These are phyloP conservation scores for Phytophthora crassamura DNA, from an alignment of 352 stramenopile species.

Conservation along the genomic window DNA sequence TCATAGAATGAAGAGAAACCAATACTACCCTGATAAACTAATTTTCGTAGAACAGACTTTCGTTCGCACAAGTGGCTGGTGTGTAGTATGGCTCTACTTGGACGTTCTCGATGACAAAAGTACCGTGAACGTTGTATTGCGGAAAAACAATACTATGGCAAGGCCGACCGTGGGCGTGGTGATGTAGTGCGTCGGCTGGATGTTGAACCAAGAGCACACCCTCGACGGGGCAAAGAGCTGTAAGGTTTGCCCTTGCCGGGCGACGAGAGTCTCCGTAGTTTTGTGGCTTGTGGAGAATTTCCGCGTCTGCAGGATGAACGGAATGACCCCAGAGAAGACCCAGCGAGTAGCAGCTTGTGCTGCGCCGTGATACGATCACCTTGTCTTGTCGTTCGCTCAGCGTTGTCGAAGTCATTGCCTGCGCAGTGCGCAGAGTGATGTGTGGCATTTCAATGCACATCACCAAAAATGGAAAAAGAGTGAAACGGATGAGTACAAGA, in stretches of 20 bases:
- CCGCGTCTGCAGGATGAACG: slow-evolving; percentile 17
- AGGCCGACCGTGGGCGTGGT: background rate
- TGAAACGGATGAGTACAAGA: slow-evolving; percentile 10
- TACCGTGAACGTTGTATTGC: slow-evolving; percentile 39
- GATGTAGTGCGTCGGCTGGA: slow-evolving; percentile 29
- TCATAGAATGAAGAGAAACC: slow-evolving; percentile 26
- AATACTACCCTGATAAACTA: slow-evolving; percentile 27
- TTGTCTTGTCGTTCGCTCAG: background rate
- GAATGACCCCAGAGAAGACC: slow-evolving; percentile 17
- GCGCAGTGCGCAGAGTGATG: background rate
- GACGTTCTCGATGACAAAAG: slow-evolving; percentile 14
- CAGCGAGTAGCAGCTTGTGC: slow-evolving; percentile 10
- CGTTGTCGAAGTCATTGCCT: background rate
- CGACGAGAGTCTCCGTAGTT: slow-evolving; percentile 18
- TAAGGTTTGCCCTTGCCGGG: slow-evolving; percentile 5
- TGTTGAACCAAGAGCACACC: slow-evolving; percentile 18
- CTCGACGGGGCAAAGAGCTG: slow-evolving; percentile 1
- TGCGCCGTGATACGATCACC: slow-evolving; percentile 4
- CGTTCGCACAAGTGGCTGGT: slow-evolving; percentile 8
- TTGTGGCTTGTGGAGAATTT: slow-evolving; percentile 22
- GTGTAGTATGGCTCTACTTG: slow-evolving; percentile 13
- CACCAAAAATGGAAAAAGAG: background rate
- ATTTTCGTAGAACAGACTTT: slow-evolving; percentile 10
- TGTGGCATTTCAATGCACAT: background rate
- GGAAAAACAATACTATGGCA: slow-evolving; percentile 32